Conservation (phyloP, 352 stramenopile genomes). For the Stramenopiles sp. region DNA sequence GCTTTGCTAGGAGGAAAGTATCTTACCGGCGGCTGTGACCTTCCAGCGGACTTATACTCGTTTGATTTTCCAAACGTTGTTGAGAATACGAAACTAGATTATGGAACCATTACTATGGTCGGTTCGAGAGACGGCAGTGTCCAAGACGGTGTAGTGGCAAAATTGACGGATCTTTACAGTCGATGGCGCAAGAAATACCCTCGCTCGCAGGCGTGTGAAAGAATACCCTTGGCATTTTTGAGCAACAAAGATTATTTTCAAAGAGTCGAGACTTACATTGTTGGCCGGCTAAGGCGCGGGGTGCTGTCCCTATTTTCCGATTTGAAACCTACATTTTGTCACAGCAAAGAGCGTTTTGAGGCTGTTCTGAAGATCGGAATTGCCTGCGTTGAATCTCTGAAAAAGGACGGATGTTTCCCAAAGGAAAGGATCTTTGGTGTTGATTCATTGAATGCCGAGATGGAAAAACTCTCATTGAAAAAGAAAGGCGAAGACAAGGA, state of each 20-base stretch:
- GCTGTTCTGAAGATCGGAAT: background rate
- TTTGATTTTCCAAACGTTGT: no score
- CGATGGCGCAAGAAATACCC: constrained; percentile 31
- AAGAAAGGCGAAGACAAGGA: no score
- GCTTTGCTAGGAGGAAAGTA: constrained; percentile 31
- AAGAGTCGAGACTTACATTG: constrained; percentile 26
- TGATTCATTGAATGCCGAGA: no score
- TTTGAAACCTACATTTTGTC: constrained; percentile 39
- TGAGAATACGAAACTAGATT: no score
- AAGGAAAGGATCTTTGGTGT: no score
- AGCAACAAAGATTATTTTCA: constrained; percentile 32
- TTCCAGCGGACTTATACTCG: constrained; percentile 27
- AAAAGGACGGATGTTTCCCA: background rate
- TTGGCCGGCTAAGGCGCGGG: constrained; percentile 23
- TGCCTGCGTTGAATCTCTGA: background rate
- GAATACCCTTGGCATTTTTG: constrained; percentile 53
- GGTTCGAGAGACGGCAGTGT: constrained; percentile 33
- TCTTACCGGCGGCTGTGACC: constrained; percentile 31
- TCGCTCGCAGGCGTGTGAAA: constrained; percentile 49
- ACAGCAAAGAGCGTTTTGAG: background rate
- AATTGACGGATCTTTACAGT: constrained; percentile 39
- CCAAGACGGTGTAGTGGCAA: constrained; percentile 30
- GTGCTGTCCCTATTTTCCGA: constrained; percentile 79
- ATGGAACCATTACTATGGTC: no score
- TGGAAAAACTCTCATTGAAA: no score